Percentiles rank a stretch among this genome's conserved stretches.
These are phyloP conservation scores for Periconia macrospinosa DNA, from an alignment of 2,329 filamentous ascomycete genomes.

Conservation along the genomic window DNA sequence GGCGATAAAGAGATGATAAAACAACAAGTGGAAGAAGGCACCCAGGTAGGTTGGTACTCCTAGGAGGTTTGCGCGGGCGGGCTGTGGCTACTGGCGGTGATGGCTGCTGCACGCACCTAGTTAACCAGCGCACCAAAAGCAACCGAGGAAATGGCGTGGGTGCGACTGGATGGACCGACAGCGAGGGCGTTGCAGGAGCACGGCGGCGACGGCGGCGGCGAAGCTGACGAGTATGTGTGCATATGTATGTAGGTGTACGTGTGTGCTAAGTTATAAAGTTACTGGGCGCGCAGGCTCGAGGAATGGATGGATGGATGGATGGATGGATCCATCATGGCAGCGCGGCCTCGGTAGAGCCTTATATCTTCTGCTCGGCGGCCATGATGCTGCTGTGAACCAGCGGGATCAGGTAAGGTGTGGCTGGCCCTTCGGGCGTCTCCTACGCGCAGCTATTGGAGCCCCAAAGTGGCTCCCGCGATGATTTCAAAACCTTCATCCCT, in stretches of 20 bases:
- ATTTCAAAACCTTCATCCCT: constrained; percentile 37
- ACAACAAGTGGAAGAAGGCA: not conserved
- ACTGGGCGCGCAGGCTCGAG: too few species aligned
- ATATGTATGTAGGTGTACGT: too few species aligned
- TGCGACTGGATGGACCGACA: not conserved
- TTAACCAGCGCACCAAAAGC: too few species aligned
- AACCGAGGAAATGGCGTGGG: too few species aligned
- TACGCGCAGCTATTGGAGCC: constrained; percentile 32
- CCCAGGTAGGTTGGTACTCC: too few species aligned
- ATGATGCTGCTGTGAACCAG: constrained; percentile 13
- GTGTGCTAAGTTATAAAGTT: too few species aligned
- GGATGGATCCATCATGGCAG: too few species aligned
- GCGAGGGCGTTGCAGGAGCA: not conserved
- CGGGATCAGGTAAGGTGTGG: constrained; percentile 19
- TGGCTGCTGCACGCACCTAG: not conserved
- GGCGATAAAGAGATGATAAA: not conserved
- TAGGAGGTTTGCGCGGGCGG: not conserved
- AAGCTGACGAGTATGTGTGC: constrained; percentile 9
- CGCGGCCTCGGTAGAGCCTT: constrained; percentile 17
- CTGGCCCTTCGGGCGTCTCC: constrained; percentile 32
- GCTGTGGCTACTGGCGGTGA: not conserved
- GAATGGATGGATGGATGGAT: too few species aligned
- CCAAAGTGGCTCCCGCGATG: constrained; percentile 17
- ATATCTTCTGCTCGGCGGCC: constrained; percentile 19
- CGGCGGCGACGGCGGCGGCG: too few species aligned